A percentile compares a stretch with the other conserved stretches of the same genome.
These are phyloP conservation scores for Cryptomeria japonica DNA, from an alignment of 75 land plant genomes.

Conservation along the genomic window DNA sequence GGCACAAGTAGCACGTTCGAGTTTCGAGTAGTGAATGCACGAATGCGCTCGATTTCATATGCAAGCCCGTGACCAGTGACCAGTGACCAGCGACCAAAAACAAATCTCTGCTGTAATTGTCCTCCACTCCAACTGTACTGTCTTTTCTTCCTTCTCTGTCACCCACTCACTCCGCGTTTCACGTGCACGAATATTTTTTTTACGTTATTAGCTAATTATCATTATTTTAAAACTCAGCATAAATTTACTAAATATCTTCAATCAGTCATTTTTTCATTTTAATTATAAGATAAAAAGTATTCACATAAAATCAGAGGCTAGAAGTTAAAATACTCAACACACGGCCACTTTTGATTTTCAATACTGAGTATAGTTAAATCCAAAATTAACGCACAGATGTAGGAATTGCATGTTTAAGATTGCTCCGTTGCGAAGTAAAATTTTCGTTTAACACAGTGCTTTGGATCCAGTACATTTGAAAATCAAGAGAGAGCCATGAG, in stretches of 20 bases:
- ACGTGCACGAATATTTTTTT: not conserved
- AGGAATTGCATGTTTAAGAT: not conserved
- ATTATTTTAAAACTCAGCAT: not conserved
- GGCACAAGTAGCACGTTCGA: too few species aligned
- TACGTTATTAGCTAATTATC: not conserved
- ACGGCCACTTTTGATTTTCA: too few species aligned
- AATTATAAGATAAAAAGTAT: too few species aligned
- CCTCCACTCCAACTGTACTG: not conserved
- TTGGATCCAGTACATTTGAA: not conserved
- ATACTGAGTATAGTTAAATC: too few species aligned
- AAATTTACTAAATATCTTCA: not conserved
- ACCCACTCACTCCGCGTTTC: not conserved
- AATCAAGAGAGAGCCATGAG: not conserved
- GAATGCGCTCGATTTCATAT: not conserved
- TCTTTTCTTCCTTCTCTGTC: not conserved
- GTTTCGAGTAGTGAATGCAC: not conserved
- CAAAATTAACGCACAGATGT: too few species aligned
- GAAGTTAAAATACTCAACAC: too few species aligned
- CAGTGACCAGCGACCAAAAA: too few species aligned
- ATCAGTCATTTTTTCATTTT: not conserved
- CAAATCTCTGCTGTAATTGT: too few species aligned
- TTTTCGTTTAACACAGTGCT: not conserved
- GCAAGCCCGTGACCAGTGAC: not conserved
- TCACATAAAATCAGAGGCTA: not conserved
- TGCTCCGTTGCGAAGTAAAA: not conserved